Evolutionary conservation across 768 basidiomycete genomes (phyloP).

Genomic region (Auricularia sp.): DNA sequence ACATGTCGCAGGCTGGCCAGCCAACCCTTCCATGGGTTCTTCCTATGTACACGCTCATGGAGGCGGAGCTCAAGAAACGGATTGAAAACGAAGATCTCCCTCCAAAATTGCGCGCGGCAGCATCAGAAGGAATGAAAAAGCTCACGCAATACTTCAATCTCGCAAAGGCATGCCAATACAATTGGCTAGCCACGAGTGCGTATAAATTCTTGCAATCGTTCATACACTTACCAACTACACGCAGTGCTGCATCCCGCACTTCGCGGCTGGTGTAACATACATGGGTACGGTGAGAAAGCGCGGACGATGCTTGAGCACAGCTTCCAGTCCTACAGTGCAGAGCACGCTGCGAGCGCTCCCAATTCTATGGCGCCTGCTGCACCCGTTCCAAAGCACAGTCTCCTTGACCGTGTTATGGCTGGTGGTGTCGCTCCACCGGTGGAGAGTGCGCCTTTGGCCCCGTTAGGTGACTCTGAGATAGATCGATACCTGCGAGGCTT

Average conservation of each 20-base stretch:
- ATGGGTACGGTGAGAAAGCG: not conserved
- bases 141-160: constrained; percentile 7
- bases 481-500: not conserved
- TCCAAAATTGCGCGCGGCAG: constrained; percentile 14
- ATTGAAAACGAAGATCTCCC: constrained; percentile 1
- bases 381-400: not conserved
- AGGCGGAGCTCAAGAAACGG: constrained; percentile 12
- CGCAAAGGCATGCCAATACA: constrained; percentile 18
- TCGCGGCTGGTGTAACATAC: constrained; percentile 16
- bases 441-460: not conserved
- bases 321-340: not conserved
- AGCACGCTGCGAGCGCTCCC: not conserved
- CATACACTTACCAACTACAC: not conserved
- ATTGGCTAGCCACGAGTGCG: constrained; percentile 22
- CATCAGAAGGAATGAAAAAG: constrained; percentile 18
- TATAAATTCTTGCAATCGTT: too few species aligned
- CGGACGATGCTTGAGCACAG: not conserved
- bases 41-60: constrained; percentile 22
- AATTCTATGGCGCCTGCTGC: not conserved
- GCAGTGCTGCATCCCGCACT: constrained; percentile 22
- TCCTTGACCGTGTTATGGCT: not conserved
- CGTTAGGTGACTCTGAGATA: not conserved
- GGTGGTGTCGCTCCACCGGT: not conserved
- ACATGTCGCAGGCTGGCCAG: constrained; percentile 17
- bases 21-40: constrained; percentile 26